These are phyloP conservation scores for Beauveria brongniartii DNA, from an alignment of 2,329 filamentous ascomycete genomes.

Conservation along the genomic window DNA sequence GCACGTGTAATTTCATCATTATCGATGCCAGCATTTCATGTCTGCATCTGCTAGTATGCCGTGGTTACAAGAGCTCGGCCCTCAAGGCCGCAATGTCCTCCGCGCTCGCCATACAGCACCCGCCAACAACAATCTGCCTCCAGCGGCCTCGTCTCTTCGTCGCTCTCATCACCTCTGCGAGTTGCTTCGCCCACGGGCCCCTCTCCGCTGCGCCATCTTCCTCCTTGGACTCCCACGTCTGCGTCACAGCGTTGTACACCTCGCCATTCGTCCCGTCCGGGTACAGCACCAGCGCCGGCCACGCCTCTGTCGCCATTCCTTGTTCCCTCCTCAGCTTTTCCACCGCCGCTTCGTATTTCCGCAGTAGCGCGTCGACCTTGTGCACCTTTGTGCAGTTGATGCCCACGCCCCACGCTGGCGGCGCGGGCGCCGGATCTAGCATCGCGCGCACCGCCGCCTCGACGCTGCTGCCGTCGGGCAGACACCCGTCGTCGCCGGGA, in stretches of 20 bases:
- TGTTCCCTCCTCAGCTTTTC: slow-evolving; percentile 26
- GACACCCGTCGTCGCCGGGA: slow-evolving; percentile 39
- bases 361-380: slow-evolving; percentile 49
- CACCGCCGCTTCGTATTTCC: slow-evolving; percentile 44
- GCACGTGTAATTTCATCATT: no score
- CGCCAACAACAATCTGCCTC: slow-evolving; percentile 40
- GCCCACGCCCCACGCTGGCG: slow-evolving; percentile 50
- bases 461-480: slow-evolving; percentile 48
- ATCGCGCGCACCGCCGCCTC: slow-evolving; percentile 28
- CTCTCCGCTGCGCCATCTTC: slow-evolving; percentile 20
- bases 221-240: slow-evolving; percentile 47
- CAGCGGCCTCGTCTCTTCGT: slow-evolving; percentile 32
- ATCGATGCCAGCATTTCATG: no score
- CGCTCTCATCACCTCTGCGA: slow-evolving; percentile 32
- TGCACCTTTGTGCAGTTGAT: slow-evolving; percentile 62
- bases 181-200: slow-evolving; percentile 37
- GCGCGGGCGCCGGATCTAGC: slow-evolving; percentile 22
- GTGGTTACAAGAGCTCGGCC: not conserved
- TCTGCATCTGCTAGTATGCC: not conserved
- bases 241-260: slow-evolving; percentile 56
- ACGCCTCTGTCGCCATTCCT: slow-evolving; percentile 24
- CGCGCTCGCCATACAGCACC: slow-evolving; percentile 42
- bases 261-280: slow-evolving; percentile 63
- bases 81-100: slow-evolving; percentile 26
- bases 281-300: slow-evolving; percentile 54